These are phyloP conservation scores for Priceomyces fermenticarens DNA, from an alignment of 805 yeast genomes.

Conservation along the genomic window DNA sequence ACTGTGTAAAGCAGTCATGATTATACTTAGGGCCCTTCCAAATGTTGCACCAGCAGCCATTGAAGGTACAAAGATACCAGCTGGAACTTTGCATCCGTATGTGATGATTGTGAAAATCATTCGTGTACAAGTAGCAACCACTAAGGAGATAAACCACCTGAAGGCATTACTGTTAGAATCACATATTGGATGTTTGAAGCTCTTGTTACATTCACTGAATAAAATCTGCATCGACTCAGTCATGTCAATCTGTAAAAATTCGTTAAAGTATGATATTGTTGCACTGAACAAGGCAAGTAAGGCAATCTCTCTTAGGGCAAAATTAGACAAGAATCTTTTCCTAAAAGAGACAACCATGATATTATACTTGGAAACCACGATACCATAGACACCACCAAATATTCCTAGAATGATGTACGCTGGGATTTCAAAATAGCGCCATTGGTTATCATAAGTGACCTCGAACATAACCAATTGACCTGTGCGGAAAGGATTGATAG, in stretches of 20 bases:
- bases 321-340: conserved; percentile 56
- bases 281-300: conserved; percentile 68
- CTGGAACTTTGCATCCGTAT: conserved; percentile 92
- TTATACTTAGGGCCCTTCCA: conserved; percentile 81
- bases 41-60: conserved; percentile 96
- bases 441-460: conserved; percentile 79
- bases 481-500: conserved; percentile 86
- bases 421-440: conserved; percentile 87
- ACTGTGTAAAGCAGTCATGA: conserved; percentile 48
- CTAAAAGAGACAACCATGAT: conserved; percentile 75
- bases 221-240: conserved; percentile 90
- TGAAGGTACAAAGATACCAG: conserved; percentile 96
- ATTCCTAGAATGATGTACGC: conserved; percentile 74
- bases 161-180: conserved; percentile 24
- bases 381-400: conserved; percentile 91
- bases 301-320: conserved; percentile 70
- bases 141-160: conserved; percentile 48
- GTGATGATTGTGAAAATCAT: conserved; percentile 74
- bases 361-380: conserved; percentile 70
- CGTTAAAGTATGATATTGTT: conserved; percentile 75
- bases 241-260: conserved; percentile 83
- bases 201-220: conserved; percentile 74
- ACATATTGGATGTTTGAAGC: conserved; percentile 42
- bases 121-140: conserved; percentile 70
- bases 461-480: conserved; percentile 93